Percentiles rank a stretch among this genome's conserved stretches.
Evolutionary conservation across 2,329 filamentous ascomycete genomes (phyloP).

Genomic region (Beauveria caledonica): DNA sequence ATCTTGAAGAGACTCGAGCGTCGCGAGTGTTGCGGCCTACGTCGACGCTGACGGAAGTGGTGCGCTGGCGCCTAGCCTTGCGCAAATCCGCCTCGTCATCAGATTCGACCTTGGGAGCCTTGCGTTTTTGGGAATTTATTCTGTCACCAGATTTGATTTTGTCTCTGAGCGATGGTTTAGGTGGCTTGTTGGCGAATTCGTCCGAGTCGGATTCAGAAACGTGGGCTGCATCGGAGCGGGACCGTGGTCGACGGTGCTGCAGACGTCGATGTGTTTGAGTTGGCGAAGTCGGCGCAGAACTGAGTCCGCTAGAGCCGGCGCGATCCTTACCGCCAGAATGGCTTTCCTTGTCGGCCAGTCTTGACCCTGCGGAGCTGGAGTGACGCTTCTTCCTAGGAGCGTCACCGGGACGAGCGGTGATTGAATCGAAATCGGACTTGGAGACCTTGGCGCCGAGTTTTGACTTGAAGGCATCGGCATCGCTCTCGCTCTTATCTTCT

Average conservation of each 20-base stretch:
- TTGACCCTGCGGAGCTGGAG: conserved; percentile 19
- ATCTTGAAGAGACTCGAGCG: conserved; percentile 25
- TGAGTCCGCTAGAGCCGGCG: conserved; percentile 42
- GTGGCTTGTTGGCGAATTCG: conserved; percentile 33
- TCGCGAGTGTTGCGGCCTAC: conserved; percentile 24
- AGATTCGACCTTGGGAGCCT: conserved; percentile 44
- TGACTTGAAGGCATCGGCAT: conserved; percentile 32
- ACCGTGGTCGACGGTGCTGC: conserved; percentile 25
- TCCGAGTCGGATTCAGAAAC: conserved; percentile 51
- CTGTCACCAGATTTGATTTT: conserved; percentile 41
- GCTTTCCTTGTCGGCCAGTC: conserved; percentile 31
- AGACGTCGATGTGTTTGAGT: conserved; percentile 30
- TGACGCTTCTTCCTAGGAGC: conserved; percentile 42
- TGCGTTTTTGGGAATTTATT: conserved; percentile 42
- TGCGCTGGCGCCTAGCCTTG: conserved; percentile 46
- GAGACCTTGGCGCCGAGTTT: conserved; percentile 25
- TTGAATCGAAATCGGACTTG: conserved; percentile 27
- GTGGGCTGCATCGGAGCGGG: conserved; percentile 31
- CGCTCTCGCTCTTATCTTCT: conserved; percentile 53
- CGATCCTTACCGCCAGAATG: conserved; percentile 38
- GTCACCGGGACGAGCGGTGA: conserved; percentile 16
- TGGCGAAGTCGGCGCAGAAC: conserved; percentile 51
- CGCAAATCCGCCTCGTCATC: conserved; percentile 49
- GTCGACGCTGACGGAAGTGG: conserved; percentile 36
- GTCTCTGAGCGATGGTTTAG: conserved; percentile 34